phyloP scores from a whole-genome alignment of 164 flowering plant genomes.

The Chloranthus sessilifolius region DNA sequence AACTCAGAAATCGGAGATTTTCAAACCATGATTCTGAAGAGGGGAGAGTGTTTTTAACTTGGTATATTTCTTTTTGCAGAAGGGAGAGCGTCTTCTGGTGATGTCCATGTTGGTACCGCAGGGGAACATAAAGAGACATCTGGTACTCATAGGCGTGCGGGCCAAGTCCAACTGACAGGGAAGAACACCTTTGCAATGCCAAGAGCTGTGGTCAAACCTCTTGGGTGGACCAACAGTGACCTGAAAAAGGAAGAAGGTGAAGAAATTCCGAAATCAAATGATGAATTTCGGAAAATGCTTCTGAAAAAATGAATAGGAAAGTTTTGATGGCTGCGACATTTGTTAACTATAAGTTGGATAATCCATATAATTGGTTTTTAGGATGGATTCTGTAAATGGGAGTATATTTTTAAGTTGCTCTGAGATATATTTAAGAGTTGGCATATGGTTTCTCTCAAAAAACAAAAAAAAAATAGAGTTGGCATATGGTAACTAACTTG shows the following conservation, averaged over 20 bases:
- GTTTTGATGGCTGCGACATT: too few relatives aligned
- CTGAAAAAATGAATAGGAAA: constrained; percentile 31
- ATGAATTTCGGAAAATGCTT: constrained; percentile 80
- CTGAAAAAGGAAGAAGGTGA: constrained; percentile 32
- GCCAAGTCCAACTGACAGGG: constrained; percentile 42
- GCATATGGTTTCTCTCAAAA: too few relatives aligned
- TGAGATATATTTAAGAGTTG: too few relatives aligned
- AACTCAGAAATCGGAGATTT: too few relatives aligned
- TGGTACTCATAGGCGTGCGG: constrained; percentile 19
- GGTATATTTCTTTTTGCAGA: constrained; percentile 9
- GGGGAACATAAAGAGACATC: background rate
- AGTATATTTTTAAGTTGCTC: too few relatives aligned
- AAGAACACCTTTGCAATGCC: constrained; percentile 81
- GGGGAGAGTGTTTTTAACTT: too few relatives aligned
- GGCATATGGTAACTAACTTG: too few relatives aligned
- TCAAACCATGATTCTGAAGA: too few relatives aligned
- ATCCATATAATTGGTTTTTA: too few relatives aligned
- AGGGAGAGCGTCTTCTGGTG: constrained; percentile 8
- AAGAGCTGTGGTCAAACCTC: constrained; percentile 42
- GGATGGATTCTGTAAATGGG: too few relatives aligned
- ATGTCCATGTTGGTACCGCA: constrained; percentile 10
- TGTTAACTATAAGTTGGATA: too few relatives aligned
- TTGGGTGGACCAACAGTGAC: constrained; percentile 33
- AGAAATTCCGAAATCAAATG: constrained; percentile 69
- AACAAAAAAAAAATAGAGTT: too few relatives aligned